Base-by-base conservation (phyloP, 805 yeast species). In the Starmera caribaea region DNA sequence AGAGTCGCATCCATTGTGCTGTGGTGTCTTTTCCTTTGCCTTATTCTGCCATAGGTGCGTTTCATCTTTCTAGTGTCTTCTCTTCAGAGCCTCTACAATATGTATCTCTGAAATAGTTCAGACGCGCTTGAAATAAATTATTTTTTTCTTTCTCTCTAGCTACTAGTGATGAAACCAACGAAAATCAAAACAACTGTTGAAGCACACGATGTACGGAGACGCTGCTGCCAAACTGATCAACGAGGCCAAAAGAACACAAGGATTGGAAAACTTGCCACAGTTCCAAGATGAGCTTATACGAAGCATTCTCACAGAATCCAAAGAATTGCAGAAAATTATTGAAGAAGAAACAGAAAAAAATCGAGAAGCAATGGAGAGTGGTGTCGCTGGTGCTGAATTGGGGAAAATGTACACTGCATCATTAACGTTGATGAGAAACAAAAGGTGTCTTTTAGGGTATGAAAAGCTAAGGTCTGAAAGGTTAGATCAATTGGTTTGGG, bases 381-480 rank as follows among this genome's bases (percentile, higher is more conserved):
- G 26, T 21, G 26, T 7, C 6, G 26, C 2, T 21, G 26, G 26
- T 21, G 26, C 6, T 21, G 26, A 21, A 9, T 9, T 21, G 26
- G 26, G 26, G 26, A 21, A 21, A 21, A 3, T 21, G 26, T 21
- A 21, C 26, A 21, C 26, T 3, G 26, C 26, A 21, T 21, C 26
- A 21, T 21, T 89, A 24, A 77, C 87, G 34, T 78, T 88, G 79
- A 71, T 92, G 44, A 64, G 97, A 38, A 89, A 94, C 63, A 94
- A 92, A 57, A 65, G 98, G 38, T 87, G 97, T 57, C 55, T 92
- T 30, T 56, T 92, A 38, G 96, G 95, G 0, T 88, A 92, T 54
- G 85, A 89, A 54, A 69, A 71, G 43, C 69, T 76, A 29, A 65
- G 98, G 39, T 76, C 90, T 3, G 74, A 73, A 35, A 73, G 77